Percentiles rank a stretch among this genome's conserved stretches.
Conservation (phyloP, 1,139 yeast genomes). For the Torulaspora globosa region DNA sequence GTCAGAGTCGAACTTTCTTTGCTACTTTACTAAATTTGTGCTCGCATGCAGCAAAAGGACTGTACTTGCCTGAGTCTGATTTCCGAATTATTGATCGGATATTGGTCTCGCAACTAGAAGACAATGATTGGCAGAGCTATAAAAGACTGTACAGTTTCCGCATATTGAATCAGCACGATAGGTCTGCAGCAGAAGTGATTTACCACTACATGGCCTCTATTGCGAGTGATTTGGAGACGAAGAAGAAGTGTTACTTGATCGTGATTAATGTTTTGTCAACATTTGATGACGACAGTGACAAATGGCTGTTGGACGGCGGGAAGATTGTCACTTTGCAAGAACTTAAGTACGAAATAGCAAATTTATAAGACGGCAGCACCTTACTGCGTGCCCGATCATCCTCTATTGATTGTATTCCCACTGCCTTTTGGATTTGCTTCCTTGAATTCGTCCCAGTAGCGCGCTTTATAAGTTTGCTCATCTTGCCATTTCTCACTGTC, state of each 20-base stretch:
- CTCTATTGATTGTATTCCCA: conserved; percentile 84
- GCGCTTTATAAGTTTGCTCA: conserved; percentile 55
- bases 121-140: conserved; percentile 24
- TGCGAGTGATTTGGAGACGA: conserved; percentile 15
- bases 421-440: conserved; percentile 84
- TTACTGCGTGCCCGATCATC: conserved; percentile 39
- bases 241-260: conserved; percentile 26
- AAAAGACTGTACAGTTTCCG: conserved; percentile 33
- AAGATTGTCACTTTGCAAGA: conserved; percentile 35
- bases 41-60: conserved; percentile 10
- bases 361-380: conserved; percentile 5
- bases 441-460: conserved; percentile 91
- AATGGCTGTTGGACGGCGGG: conserved; percentile 48
- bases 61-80: conserved; percentile 35
- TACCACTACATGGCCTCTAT: conserved; percentile 22
- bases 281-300: conserved; percentile 45
- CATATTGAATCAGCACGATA: conserved; percentile 28
- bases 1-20: conserved; percentile 23
- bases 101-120: conserved; percentile 25
- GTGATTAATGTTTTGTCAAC: conserved; percentile 30
- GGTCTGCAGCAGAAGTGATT: conserved; percentile 35
- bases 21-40: conserved; percentile 27
- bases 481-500: conserved; percentile 49
- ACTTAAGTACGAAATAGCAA: conserved; percentile 24
- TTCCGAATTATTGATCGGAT: conserved; percentile 47